Evolutionary conservation across 495 filamentous ascomycete species (phyloP).

Genomic region (Apiosordaria backusii): DNA sequence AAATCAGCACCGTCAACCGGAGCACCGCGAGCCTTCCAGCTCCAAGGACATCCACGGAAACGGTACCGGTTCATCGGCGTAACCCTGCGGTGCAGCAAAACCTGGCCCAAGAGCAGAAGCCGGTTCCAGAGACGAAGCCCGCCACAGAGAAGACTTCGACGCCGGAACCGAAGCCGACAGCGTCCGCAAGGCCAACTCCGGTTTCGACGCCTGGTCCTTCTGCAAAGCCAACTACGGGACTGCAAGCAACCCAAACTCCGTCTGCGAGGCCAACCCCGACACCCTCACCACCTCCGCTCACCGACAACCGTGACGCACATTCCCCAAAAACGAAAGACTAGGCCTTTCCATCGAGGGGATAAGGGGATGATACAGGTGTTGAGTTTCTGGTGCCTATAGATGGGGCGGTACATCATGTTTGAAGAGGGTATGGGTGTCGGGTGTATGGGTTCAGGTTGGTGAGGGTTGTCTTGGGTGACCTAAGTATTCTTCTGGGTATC

Average conservation of each 20-base stretch:
- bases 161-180: neutral
- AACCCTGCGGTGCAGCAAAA: neutral
- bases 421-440: neutral
- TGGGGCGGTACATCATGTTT: too few species aligned
- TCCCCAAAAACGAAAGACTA: neutral
- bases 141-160: neutral
- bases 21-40: neutral
- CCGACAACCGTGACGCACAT: neutral
- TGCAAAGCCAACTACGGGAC: neutral
- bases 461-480: neutral
- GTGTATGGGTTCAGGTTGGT: too few species aligned
- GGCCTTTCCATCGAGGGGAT: neutral
- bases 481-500: constrained; percentile 1
- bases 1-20: neutral
- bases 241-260: neutral
- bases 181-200: neutral
- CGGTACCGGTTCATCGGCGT: neutral
- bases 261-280: neutral
- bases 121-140: neutral
- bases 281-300: neutral
- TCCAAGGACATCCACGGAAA: neutral
- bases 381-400: too few species aligned
- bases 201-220: neutral
- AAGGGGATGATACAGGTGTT: neutral
- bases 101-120: neutral